A percentile compares a stretch with the other conserved stretches of the same genome.
Evolutionary conservation across 495 filamentous ascomycete genomes (phyloP).

Genomic region (Tuber borchii): DNA sequence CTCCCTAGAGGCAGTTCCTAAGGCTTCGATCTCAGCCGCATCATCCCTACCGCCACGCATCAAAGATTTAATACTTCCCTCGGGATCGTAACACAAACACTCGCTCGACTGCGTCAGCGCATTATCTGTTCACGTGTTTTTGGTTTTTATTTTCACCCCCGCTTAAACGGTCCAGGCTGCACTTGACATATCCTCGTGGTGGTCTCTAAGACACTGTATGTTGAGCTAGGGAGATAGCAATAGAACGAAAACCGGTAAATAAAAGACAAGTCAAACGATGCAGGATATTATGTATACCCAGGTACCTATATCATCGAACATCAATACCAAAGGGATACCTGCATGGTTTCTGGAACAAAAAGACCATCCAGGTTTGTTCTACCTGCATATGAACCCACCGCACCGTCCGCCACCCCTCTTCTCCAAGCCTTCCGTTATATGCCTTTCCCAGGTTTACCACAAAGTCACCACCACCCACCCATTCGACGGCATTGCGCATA

Average conservation of each 20-base stretch:
- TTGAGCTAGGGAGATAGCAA: not conserved
- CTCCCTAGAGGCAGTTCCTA: not conserved
- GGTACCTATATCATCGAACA: not conserved
- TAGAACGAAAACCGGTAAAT: not conserved
- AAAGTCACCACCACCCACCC: constrained; percentile 25
- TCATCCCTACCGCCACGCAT: not conserved
- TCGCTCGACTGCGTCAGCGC: not conserved
- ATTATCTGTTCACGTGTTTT: not conserved
- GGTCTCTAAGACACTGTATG: not conserved
- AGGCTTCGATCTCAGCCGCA: not conserved
- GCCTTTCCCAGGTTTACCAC: constrained; percentile 28
- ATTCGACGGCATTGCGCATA: constrained; percentile 26
- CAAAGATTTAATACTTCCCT: not conserved
- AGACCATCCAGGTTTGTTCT: constrained; percentile 29
- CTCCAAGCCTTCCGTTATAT: not conserved
- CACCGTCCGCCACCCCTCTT: not conserved
- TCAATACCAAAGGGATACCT: constrained; percentile 17
- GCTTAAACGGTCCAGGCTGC: not conserved
- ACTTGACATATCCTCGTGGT: not conserved
- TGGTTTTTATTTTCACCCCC: not conserved
- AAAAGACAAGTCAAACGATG: not conserved
- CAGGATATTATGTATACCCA: not conserved
- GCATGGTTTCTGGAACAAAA: constrained; percentile 33
- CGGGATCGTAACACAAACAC: constrained; percentile 2
- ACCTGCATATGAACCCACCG: constrained; percentile 8